A percentile compares a stretch with the other conserved stretches of the same genome.
Evolutionary conservation across 1,139 yeast genomes (phyloP).

Genomic region (Maudiozyma humilis): DNA sequence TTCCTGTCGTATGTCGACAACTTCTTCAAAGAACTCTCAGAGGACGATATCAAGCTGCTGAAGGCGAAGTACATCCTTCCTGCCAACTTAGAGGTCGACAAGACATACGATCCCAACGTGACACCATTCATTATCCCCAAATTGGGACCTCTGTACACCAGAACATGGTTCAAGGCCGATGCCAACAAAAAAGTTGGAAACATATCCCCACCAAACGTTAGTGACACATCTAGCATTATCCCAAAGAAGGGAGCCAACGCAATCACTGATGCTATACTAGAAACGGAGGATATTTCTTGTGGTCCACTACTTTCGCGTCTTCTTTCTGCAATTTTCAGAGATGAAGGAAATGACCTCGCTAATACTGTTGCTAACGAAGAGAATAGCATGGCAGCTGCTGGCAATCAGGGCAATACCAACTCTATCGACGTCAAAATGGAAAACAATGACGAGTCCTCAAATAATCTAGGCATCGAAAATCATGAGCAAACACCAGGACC

Average conservation of each 20-base stretch:
- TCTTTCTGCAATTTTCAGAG: constrained; percentile 59
- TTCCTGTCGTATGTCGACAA: constrained; percentile 82
- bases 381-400: neutral
- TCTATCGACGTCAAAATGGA: neutral
- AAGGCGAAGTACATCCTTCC: constrained; percentile 53
- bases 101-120: constrained; percentile 54
- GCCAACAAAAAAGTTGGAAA: constrained; percentile 34
- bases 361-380: constrained; percentile 5
- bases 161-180: constrained; percentile 84
- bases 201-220: constrained; percentile 34
- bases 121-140: constrained; percentile 75
- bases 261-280: constrained; percentile 56
- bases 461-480: constrained; percentile 6
- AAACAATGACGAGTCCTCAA: constrained; percentile 13
- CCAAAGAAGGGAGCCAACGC: constrained; percentile 58
- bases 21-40: constrained; percentile 65
- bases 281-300: constrained; percentile 68
- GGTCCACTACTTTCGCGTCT: constrained; percentile 89
- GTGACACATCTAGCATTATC: constrained; percentile 34
- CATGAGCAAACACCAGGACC: constrained; percentile 16
- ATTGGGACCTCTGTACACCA: constrained; percentile 72
- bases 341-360: constrained; percentile 8
- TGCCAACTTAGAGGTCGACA: constrained; percentile 37
- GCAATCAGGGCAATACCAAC: neutral
- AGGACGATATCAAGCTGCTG: constrained; percentile 73